Evolutionary conservation across 148 eudicot species (phyloP).

Genomic region (Amaranthus palmeri): DNA sequence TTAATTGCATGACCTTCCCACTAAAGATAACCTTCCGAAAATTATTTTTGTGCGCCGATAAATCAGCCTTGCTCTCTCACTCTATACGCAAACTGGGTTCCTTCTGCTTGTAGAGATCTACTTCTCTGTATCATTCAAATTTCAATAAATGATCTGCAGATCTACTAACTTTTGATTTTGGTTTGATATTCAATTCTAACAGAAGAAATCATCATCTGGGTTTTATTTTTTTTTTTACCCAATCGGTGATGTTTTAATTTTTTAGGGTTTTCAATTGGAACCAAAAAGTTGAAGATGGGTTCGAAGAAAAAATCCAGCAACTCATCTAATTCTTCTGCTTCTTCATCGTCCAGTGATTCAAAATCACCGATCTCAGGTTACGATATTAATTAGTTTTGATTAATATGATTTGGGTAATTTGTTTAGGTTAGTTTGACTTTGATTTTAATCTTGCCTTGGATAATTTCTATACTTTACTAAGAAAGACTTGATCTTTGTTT

Average conservation of each 20-base stretch:
- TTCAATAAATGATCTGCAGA: conserved; percentile 2
- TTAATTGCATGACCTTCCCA: too few species aligned
- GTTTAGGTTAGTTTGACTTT: background rate
- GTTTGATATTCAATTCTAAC: background rate
- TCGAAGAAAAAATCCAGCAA: conserved; percentile 29
- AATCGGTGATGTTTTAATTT: conserved; percentile 9
- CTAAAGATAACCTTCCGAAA: too few species aligned
- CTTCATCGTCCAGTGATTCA: conserved; percentile 15
- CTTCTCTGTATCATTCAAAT: background rate
- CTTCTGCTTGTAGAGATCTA: background rate
- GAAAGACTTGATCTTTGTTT: background rate
- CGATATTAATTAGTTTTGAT: background rate
- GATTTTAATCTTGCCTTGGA: background rate
- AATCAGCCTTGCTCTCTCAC: background rate
- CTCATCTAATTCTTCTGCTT: conserved; percentile 25
- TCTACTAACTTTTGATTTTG: conserved; percentile 5
- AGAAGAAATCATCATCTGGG: conserved; percentile 1
- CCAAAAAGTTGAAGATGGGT: conserved; percentile 23
- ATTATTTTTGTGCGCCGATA: too few species aligned
- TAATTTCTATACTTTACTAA: background rate
- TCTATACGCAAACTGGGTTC: conserved; percentile 18
- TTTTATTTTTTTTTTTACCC: background rate
- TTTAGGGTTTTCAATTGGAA: conserved; percentile 1
- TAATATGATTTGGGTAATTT: background rate
- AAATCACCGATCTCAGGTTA: conserved; percentile 31